Conservation (phyloP, 2,329 filamentous ascomycete genomes). For the Hymenoscyphus fructigenus region DNA sequence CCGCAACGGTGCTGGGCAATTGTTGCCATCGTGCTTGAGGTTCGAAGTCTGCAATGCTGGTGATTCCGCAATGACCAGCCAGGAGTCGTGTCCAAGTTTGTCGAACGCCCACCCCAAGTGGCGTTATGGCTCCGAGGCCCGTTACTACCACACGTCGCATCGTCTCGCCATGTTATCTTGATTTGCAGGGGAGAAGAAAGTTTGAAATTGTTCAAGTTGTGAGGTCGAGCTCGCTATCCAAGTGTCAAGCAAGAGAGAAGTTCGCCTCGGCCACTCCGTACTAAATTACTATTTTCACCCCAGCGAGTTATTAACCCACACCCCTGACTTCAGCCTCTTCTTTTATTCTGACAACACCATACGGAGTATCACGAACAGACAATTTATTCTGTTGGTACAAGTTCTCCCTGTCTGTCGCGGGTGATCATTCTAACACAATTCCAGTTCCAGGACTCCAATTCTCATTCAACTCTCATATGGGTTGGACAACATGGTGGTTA, state of each 20-base stretch:
- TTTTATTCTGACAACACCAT: too few relatives aligned
- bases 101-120: conserved; percentile 75
- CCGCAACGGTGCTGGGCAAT: conserved; percentile 83
- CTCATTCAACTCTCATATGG: not conserved
- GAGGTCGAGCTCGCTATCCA: not conserved
- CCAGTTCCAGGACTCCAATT: too few relatives aligned
- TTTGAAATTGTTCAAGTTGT: not conserved
- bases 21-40: conserved; percentile 54
- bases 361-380: too few relatives aligned
- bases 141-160: conserved; percentile 77
- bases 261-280: too few relatives aligned
- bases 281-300: too few relatives aligned
- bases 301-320: too few relatives aligned
- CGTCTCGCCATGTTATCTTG: conserved; percentile 27
- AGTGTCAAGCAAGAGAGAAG: not conserved
- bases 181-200: not conserved
- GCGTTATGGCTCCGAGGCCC: conserved; percentile 78
- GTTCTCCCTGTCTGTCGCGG: too few relatives aligned
- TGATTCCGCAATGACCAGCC: conserved; percentile 76
- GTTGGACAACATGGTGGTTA: not conserved
- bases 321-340: too few relatives aligned
- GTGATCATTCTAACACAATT: too few relatives aligned
- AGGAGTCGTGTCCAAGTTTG: conserved; percentile 80
- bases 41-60: conserved; percentile 63
- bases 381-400: too few relatives aligned